Evolutionary conservation across 306 rosid species (phyloP), one percentile per base, ranked within the genome.

Genomic region (Dalbergia cochinchinensis): DNA sequence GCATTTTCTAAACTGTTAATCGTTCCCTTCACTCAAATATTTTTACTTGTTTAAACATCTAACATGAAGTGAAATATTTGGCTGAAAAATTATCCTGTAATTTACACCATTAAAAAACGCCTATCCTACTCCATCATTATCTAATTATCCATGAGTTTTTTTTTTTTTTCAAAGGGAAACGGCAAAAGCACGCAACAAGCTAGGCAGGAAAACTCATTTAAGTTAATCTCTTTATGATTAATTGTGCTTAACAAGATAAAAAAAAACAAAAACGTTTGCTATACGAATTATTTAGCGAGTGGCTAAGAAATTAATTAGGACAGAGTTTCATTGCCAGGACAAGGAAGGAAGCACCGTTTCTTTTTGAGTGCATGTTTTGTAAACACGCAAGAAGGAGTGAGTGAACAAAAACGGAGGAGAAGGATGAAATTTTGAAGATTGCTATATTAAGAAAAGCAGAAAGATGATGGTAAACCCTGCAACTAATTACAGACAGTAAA

Each of bases 401-500:
- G 33, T 53, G 48, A 53, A 16, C 55, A 7, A 71, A 53, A 69
- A 15, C 45, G 8, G 65, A 33, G 55, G 42, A 13, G 45, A 35
- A 48, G 15, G 67, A 84, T 5, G 50, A 60, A 33, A 63, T 60
- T 31, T 20, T 47, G 45, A 42, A 78, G 19, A 34, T 76, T 51
- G 54, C 83, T 73, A 76, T 73, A 71, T 55, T 10, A 51, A 76
- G 83, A 51, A 4, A 83, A 76, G 83, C 68, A 59, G 73, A 77
- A 48, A 65, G 58, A 64, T 42, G 58, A 64, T 75, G 44, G 37
- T 33, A 71, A 71, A 60, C 19, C 20, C 65, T 73, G 77, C 78
- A 66, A 42, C 82, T 61, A 83, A 83, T 69, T 72, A 51, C 79
- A 82, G 85, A 65, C 77, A 79, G 45, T 48, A 74, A 75, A 55